Evolutionary conservation across 2,329 filamentous ascomycete species (phyloP).

Genomic region (Alternaria alternata): DNA sequence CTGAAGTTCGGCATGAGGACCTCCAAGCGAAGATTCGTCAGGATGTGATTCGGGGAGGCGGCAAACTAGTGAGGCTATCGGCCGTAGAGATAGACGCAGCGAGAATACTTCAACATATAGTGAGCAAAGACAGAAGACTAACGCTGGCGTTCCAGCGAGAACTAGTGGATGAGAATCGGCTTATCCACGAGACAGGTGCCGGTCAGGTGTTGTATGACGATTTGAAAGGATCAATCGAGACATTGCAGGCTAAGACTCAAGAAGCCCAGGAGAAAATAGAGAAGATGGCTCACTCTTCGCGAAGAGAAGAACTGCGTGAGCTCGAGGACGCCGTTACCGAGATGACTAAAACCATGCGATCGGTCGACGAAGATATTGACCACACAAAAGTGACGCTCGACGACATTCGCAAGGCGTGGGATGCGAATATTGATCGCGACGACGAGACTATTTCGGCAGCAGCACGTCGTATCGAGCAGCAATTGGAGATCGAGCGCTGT

Average conservation of each 20-base stretch:
- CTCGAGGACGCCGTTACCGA: background rate
- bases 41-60: background rate
- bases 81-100: slow-evolving; percentile 6
- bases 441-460: background rate
- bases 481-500: background rate
- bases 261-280: background rate
- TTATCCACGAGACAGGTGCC: slow-evolving; percentile 5
- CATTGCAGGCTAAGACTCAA: background rate
- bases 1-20: background rate
- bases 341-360: background rate
- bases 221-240: background rate
- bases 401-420: background rate
- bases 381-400: background rate
- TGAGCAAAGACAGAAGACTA: slow-evolving; percentile 1
- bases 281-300: background rate
- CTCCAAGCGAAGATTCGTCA: background rate
- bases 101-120: slow-evolving; percentile 10
- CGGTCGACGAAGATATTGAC: background rate
- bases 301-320: background rate
- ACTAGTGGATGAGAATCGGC: slow-evolving; percentile 3
- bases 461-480: background rate
- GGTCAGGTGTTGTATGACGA: slow-evolving; percentile 2
- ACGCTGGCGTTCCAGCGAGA: slow-evolving; percentile 11
- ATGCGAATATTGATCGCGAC: background rate
- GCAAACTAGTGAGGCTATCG: background rate